phyloP scores from a whole-genome alignment of 2,329 filamentous ascomycete species.

The Aspergillus chevalieri region DNA sequence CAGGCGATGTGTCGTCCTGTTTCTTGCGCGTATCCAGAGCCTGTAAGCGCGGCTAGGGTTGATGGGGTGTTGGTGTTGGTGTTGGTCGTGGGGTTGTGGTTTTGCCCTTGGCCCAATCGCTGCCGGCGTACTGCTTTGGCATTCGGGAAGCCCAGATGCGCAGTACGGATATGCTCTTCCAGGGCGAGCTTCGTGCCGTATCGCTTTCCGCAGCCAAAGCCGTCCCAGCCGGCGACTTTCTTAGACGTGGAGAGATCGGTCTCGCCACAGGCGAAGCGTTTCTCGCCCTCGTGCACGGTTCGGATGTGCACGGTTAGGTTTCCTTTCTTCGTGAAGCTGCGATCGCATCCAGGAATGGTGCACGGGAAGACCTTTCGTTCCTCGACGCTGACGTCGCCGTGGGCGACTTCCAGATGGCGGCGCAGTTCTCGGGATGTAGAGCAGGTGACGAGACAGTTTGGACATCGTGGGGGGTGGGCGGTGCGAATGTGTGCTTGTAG shows the following conservation, averaged over 20 bases:
- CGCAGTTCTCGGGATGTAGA: conserved; percentile 62
- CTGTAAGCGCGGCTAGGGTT: conserved; percentile 48
- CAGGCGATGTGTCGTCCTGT: conserved; percentile 48
- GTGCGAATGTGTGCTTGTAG: conserved; percentile 68
- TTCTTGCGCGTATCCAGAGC: conserved; percentile 49
- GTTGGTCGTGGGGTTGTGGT: conserved; percentile 9
- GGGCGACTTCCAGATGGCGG: conserved; percentile 70
- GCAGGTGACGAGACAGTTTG: conserved; percentile 66
- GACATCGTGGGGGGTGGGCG: conserved; percentile 66
- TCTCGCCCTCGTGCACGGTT: conserved; percentile 66
- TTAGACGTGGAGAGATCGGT: conserved; percentile 54
- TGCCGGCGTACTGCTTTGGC: conserved; percentile 35
- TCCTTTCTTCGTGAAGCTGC: conserved; percentile 73
- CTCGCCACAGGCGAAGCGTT: conserved; percentile 71
- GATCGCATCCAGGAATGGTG: conserved; percentile 61
- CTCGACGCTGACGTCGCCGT: conserved; percentile 55
- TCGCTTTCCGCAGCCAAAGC: conserved; percentile 63
- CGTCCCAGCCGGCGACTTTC: conserved; percentile 60
- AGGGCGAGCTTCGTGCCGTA: conserved; percentile 73
- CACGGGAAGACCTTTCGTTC: conserved; percentile 64
- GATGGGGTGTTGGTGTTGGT: conserved; percentile 18
- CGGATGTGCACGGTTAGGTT: conserved; percentile 77
- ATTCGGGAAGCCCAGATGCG: conserved; percentile 62
- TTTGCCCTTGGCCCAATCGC: conserved; percentile 21
- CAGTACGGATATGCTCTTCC: conserved; percentile 76